phyloP scores from a whole-genome alignment of 306 rosid species.

The Chamaecrista fasciculata region DNA sequence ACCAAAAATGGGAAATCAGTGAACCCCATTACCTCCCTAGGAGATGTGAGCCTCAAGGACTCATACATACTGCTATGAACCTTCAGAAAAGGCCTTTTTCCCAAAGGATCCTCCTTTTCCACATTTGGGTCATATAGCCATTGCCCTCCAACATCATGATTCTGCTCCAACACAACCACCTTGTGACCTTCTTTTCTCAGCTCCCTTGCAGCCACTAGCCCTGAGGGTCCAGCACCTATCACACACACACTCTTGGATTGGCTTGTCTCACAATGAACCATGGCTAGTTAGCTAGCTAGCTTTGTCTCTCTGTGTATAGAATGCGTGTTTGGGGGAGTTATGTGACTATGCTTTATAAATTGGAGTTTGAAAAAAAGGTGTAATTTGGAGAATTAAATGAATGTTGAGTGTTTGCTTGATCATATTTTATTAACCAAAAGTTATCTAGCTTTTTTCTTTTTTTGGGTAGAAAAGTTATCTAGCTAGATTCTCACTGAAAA shows the following conservation, averaged over 20 bases:
- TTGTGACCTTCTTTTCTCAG: conserved; percentile 75
- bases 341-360: no score
- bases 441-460: no score
- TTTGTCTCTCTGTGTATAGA: no score
- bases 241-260: conserved; percentile 68
- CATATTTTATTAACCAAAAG: no score
- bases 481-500: no score
- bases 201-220: conserved; percentile 86
- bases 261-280: conserved; percentile 59
- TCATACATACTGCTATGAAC: conserved; percentile 75
- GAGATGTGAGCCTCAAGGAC: conserved; percentile 69
- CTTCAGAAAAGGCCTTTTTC: conserved; percentile 46
- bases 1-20: conserved; percentile 73
- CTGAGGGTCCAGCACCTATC: conserved; percentile 88
- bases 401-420: no score
- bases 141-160: conserved; percentile 90
- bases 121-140: conserved; percentile 80
- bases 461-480: no score
- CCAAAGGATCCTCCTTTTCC: conserved; percentile 63
- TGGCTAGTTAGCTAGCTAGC: no score
- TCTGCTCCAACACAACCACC: conserved; percentile 68
- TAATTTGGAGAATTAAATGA: no score
- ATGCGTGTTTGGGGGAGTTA: no score
- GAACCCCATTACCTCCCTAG: conserved; percentile 87
- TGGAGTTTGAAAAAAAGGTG: no score